phyloP scores from a whole-genome alignment of 2,329 filamentous ascomycete species.

The Simplicillium aogashimaense region DNA sequence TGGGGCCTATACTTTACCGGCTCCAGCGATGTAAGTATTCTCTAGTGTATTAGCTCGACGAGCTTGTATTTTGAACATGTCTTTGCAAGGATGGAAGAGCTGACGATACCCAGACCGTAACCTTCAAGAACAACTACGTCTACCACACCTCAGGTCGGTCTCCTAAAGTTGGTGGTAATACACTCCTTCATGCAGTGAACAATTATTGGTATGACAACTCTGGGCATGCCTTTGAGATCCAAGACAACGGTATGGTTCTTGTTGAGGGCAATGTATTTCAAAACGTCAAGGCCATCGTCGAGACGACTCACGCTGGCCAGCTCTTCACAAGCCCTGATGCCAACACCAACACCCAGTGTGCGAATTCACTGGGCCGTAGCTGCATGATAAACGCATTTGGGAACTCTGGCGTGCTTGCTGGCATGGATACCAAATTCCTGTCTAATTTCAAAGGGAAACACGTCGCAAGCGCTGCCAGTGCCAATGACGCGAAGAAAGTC shows the following conservation, averaged over 20 bases:
- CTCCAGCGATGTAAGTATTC: slow-evolving; percentile 31
- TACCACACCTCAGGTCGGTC: slow-evolving; percentile 46
- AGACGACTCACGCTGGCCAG: slow-evolving; percentile 19
- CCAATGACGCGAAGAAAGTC: no score
- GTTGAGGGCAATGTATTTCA: slow-evolving; percentile 50
- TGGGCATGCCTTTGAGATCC: slow-evolving; percentile 49
- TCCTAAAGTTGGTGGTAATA: slow-evolving; percentile 47
- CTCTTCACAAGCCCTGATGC: slow-evolving; percentile 21
- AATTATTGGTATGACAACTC: slow-evolving; percentile 48
- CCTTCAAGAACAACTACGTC: slow-evolving; percentile 51
- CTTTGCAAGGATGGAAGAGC: neutral
- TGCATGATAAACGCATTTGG: no score
- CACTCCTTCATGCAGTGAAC: slow-evolving; percentile 49
- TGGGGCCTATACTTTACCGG: slow-evolving; percentile 50
- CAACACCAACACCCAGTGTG: slow-evolving; percentile 18
- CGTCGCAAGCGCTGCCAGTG: no score
- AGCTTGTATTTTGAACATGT: no score
- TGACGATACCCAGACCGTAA: slow-evolving; percentile 23
- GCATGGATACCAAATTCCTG: no score
- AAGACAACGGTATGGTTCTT: slow-evolving; percentile 31
- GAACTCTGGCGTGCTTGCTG: no score
- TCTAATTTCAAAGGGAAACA: no score
- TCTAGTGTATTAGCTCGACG: neutral
- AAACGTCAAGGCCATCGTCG: slow-evolving; percentile 34
- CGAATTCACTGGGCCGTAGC: no score